A percentile compares a stretch with the other conserved stretches of the same genome.
These are phyloP conservation scores for Skeletonema grethae DNA, from an alignment of 108 stramenopile genomes.

Conservation along the genomic window DNA sequence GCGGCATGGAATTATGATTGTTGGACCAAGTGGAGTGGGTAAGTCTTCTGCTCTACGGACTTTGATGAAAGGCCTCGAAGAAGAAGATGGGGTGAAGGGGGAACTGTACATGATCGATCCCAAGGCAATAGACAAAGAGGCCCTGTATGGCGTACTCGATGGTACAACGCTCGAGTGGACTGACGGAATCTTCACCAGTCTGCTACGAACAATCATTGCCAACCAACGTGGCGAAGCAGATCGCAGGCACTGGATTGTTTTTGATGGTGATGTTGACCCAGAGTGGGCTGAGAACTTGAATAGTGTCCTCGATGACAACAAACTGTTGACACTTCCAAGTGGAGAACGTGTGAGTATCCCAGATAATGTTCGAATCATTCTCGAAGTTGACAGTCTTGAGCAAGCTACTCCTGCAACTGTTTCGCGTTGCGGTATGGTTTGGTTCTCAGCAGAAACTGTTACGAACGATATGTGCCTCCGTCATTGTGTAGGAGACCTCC, in stretches of 20 bases:
- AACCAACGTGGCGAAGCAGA: slow-evolving; percentile 95
- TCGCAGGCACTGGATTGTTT: slow-evolving; percentile 93
- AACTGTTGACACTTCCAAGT: slow-evolving; percentile 93
- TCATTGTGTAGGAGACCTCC: slow-evolving; percentile 58
- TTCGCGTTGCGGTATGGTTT: slow-evolving; percentile 99
- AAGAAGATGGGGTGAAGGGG: slow-evolving; percentile 87
- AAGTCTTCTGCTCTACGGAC: slow-evolving; percentile 82
- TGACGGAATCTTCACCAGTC: slow-evolving; percentile 96
- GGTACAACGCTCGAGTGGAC: slow-evolving; percentile 99
- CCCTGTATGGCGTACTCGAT: slow-evolving; percentile 93
- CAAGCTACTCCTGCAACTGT: slow-evolving; percentile 98
- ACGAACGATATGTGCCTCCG: slow-evolving; percentile 79
- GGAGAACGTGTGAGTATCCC: slow-evolving; percentile 94
- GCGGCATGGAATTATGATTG: slow-evolving; percentile 86
- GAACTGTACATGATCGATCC: slow-evolving; percentile 96
- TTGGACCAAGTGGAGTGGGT: slow-evolving; percentile 89
- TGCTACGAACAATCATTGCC: slow-evolving; percentile 81
- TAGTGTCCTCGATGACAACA: slow-evolving; percentile 96
- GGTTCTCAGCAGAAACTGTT: slow-evolving; percentile 94
- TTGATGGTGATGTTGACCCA: slow-evolving; percentile 98
- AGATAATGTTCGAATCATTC: slow-evolving; percentile 85
- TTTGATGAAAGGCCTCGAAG: slow-evolving; percentile 81
- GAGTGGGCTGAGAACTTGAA: slow-evolving; percentile 90
- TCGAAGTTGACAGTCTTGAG: slow-evolving; percentile 94
- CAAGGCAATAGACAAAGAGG: slow-evolving; percentile 93